Conservation (phyloP, 2,329 filamentous ascomycete species). For the Aspergillus latus region DNA sequence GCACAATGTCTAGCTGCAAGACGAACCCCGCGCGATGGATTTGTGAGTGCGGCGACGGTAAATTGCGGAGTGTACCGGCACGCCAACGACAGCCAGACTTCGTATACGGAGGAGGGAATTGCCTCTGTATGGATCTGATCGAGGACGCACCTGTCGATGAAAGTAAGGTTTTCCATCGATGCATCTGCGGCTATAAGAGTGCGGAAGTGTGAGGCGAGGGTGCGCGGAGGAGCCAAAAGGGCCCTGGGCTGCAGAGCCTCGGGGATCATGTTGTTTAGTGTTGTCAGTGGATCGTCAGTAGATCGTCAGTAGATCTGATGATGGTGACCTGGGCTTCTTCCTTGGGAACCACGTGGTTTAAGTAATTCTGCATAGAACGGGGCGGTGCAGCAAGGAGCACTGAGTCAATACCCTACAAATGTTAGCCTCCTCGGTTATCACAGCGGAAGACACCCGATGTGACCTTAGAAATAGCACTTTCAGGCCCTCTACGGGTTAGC, state of each 20-base stretch:
- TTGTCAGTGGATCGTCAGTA: too few relatives aligned
- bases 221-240: background rate
- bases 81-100: background rate
- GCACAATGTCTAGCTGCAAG: background rate
- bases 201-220: background rate
- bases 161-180: background rate
- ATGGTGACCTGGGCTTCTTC: too few relatives aligned
- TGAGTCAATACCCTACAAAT: too few relatives aligned
- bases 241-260: background rate
- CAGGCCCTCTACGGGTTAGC: too few relatives aligned
- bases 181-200: background rate
- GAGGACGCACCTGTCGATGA: background rate
- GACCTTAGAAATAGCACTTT: too few relatives aligned
- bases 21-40: background rate
- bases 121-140: background rate
- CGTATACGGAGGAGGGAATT: background rate
- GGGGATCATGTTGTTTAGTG: background rate
- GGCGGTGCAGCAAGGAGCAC: too few relatives aligned
- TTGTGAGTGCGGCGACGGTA: background rate
- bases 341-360: too few relatives aligned
- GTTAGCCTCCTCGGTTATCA: too few relatives aligned
- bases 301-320: too few relatives aligned
- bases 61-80: background rate
- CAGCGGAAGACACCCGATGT: too few relatives aligned
- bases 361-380: too few relatives aligned